phyloP scores from a whole-genome alignment of 1,139 yeast genomes.

The Saccharomyces hybrid region DNA sequence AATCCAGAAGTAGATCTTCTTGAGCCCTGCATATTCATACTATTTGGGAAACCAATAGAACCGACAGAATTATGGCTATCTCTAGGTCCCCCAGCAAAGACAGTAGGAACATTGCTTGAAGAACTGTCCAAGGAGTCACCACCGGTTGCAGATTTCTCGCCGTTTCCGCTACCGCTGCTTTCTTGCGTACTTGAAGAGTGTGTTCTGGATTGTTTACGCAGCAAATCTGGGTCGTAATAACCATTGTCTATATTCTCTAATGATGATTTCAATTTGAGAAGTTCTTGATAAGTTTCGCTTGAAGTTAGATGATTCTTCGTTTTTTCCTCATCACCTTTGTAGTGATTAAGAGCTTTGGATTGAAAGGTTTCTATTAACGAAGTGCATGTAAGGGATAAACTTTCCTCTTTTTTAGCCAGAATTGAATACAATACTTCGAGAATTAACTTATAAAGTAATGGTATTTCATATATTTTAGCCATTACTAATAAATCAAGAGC shows the following conservation, averaged over 20 bases:
- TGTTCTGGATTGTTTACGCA: conserved; percentile 40
- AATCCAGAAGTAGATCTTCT: conserved; percentile 9
- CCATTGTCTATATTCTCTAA: conserved; percentile 52
- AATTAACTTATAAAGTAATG: conserved; percentile 58
- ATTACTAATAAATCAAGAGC: conserved; percentile 55
- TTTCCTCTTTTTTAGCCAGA: conserved; percentile 56
- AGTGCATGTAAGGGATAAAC: conserved; percentile 37
- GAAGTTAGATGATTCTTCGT: conserved; percentile 37
- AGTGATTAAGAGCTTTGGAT: conserved; percentile 17
- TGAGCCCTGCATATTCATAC: conserved; percentile 5
- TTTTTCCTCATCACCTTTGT: conserved; percentile 18
- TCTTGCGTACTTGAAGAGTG: conserved; percentile 17
- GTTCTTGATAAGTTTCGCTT: conserved; percentile 19
- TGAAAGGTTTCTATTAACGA: conserved; percentile 20
- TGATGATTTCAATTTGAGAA: conserved; percentile 19
- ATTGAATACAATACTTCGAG: conserved; percentile 62
- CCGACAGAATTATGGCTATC: conserved; percentile 23
- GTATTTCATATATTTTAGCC: conserved; percentile 58
- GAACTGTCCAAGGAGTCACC: conserved; percentile 7
- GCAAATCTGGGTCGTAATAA: conserved; percentile 47
- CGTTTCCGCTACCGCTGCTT: conserved; percentile 12
- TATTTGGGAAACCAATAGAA: conserved; percentile 14
- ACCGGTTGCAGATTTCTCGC: conserved; percentile 2
- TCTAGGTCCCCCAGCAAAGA: conserved; percentile 25
- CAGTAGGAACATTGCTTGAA: conserved; percentile 12